Conservation (phyloP, 495 filamentous ascomycete genomes). For the Darksidea phi region DNA sequence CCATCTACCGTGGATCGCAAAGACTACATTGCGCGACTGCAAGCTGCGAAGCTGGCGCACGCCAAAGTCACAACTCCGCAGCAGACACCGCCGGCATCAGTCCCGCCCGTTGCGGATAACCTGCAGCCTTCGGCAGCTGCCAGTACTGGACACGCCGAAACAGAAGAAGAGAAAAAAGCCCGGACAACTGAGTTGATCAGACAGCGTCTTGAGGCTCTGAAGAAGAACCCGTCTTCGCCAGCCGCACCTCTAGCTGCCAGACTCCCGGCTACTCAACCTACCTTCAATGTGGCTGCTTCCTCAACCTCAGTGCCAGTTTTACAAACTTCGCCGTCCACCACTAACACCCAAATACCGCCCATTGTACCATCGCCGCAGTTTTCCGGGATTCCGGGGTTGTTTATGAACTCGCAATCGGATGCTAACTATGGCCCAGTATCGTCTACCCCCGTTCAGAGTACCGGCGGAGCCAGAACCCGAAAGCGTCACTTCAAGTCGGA, state of each 20-base stretch:
- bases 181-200: not conserved
- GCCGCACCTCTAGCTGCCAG: not conserved
- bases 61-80: conserved; percentile 9
- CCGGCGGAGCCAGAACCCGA: not conserved
- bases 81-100: conserved; percentile 1
- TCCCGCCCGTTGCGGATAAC: not conserved
- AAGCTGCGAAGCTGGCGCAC: conserved; percentile 56
- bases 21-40: conserved; percentile 70
- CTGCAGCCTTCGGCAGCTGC: not conserved
- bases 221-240: not conserved
- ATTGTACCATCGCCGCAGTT: conserved; percentile 1
- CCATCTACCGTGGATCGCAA: conserved; percentile 60
- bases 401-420: conserved; percentile 45
- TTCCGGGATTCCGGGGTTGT: conserved; percentile 54
- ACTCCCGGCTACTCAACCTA: not conserved
- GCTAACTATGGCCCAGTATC: not conserved
- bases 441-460: not conserved
- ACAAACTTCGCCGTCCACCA: no score
- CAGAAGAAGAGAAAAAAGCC: not conserved
- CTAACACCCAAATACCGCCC: not conserved
- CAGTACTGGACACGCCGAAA: not conserved
- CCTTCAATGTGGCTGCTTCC: not conserved
- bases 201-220: not conserved
- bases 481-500: conserved; percentile 24
- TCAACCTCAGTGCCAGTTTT: no score